phyloP scores from a whole-genome alignment of 2,329 filamentous ascomycete genomes.

The Teratosphaeria pseudoeucalypti region DNA sequence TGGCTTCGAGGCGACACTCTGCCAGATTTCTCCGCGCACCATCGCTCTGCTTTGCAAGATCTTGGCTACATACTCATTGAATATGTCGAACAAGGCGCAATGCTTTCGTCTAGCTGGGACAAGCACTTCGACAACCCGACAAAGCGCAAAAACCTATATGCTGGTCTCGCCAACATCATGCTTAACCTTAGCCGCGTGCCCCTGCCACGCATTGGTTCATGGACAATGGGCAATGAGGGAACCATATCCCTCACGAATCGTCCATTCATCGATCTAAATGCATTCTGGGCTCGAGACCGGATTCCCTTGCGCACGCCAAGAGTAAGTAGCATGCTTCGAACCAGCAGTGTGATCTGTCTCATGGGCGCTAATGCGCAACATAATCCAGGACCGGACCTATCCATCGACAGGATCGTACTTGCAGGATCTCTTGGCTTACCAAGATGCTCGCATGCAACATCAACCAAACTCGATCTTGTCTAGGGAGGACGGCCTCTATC shows the following conservation, averaged over 20 bases:
- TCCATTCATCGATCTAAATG: constrained; percentile 5
- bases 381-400: constrained; percentile 5
- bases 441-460: constrained; percentile 6
- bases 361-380: not conserved
- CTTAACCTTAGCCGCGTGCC: constrained; percentile 1
- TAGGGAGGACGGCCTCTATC: constrained; percentile 4
- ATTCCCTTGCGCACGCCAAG: constrained; percentile 6
- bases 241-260: constrained; percentile 11
- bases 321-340: not conserved
- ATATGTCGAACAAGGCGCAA: not conserved
- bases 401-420: constrained; percentile 4
- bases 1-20: not conserved
- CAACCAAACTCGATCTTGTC: constrained; percentile 10
- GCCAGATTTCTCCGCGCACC: not conserved
- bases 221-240: constrained; percentile 9
- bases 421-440: constrained; percentile 7
- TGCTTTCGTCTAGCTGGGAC: not conserved
- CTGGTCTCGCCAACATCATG: not conserved
- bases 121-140: not conserved
- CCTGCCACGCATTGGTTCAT: constrained; percentile 12
- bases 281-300: constrained; percentile 3
- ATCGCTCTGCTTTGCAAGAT: not conserved
- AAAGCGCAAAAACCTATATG: not conserved
- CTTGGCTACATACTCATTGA: not conserved
- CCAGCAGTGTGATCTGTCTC: not conserved